phyloP scores from a whole-genome alignment of 495 filamentous ascomycete genomes.

The Monascus purpureus region DNA sequence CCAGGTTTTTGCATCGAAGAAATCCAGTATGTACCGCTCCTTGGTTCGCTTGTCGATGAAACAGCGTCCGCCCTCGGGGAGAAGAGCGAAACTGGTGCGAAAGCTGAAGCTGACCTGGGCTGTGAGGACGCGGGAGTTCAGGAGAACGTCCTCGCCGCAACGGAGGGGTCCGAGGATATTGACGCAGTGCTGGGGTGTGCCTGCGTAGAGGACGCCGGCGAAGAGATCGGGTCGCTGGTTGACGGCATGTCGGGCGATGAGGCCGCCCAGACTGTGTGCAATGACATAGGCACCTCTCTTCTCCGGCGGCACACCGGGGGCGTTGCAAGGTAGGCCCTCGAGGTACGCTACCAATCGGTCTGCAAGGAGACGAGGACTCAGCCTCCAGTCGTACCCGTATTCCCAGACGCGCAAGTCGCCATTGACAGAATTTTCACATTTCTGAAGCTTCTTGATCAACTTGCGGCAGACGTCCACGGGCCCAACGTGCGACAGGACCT shows the following conservation, averaged over 20 bases:
- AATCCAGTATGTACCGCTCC: constrained; percentile 72
- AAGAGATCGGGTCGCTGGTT: constrained; percentile 83
- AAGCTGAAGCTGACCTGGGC: constrained; percentile 93
- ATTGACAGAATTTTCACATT: constrained; percentile 53
- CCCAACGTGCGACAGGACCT: constrained; percentile 80
- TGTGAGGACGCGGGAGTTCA: constrained; percentile 82
- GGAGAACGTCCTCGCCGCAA: constrained; percentile 78
- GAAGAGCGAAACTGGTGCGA: constrained; percentile 68
- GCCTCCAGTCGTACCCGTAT: constrained; percentile 92
- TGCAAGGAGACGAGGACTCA: constrained; percentile 70
- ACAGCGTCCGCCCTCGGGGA: constrained; percentile 79
- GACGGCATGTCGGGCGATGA: constrained; percentile 81
- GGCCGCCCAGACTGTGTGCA: constrained; percentile 78
- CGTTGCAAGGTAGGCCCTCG: constrained; percentile 61
- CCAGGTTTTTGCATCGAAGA: constrained; percentile 72
- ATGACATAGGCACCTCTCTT: constrained; percentile 65
- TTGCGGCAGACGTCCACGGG: constrained; percentile 80
- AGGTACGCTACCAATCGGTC: constrained; percentile 55
- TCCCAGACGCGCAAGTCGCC: constrained; percentile 70
- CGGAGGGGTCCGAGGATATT: constrained; percentile 85
- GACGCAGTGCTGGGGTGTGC: constrained; percentile 71
- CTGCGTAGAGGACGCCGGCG: constrained; percentile 74
- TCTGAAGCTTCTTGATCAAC: constrained; percentile 63
- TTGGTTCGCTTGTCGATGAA: constrained; percentile 75
- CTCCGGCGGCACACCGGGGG: constrained; percentile 26